Conservation (phyloP, 495 filamentous ascomycete species). For the Aspergillus taichungensis region DNA sequence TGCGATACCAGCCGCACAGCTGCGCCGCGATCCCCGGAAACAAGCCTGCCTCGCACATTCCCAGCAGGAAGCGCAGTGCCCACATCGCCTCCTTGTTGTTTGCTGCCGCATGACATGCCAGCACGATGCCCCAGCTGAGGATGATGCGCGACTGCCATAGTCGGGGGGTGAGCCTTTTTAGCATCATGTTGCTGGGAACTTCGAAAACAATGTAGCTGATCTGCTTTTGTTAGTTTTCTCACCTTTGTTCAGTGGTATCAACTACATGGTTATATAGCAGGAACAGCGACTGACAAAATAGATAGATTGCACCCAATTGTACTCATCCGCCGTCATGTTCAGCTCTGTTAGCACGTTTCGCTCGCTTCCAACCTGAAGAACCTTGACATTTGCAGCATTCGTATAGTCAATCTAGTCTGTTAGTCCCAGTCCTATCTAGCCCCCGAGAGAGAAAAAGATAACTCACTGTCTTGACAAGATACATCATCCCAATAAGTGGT, state of each 20-base stretch:
- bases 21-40: constrained; percentile 30
- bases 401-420: constrained; percentile 19
- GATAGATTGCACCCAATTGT: constrained; percentile 28
- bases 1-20: constrained; percentile 30
- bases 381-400: constrained; percentile 27
- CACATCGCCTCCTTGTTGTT: constrained; percentile 22
- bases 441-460: background rate
- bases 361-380: constrained; percentile 24
- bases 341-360: constrained; percentile 22
- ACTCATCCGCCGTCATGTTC: constrained; percentile 23
- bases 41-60: constrained; percentile 30
- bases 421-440: too few relatives aligned
- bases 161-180: constrained; percentile 24
- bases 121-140: constrained; percentile 26
- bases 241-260: too few relatives aligned
- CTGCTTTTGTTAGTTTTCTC: constrained; percentile 1
- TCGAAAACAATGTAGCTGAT: constrained; percentile 29
- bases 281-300: constrained; percentile 12
- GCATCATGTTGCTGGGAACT: constrained; percentile 22
- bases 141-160: constrained; percentile 30
- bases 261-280: background rate
- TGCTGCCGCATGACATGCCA: constrained; percentile 27
- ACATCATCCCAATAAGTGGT: constrained; percentile 22
- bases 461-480: constrained; percentile 22
- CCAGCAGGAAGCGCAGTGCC: constrained; percentile 26